Conservation (phyloP, 495 filamentous ascomycete species). For the Acidomyces sp. region DNA sequence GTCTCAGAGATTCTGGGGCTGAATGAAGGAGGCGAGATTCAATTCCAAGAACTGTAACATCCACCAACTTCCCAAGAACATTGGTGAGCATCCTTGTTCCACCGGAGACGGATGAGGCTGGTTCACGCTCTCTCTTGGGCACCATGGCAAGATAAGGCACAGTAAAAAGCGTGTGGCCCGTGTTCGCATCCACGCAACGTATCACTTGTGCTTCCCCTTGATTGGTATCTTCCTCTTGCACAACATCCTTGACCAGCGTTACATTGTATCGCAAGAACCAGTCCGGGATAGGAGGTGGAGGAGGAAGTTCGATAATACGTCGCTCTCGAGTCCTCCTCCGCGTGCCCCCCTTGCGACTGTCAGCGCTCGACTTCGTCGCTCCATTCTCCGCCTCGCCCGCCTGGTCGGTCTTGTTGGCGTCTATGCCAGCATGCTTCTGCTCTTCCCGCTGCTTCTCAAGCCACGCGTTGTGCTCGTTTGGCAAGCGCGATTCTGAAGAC, state of each 20-base stretch:
- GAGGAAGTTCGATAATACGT: conserved; percentile 11
- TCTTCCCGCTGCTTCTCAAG: conserved; percentile 4
- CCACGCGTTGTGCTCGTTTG: conserved; percentile 1
- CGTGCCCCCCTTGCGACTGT: conserved; percentile 10
- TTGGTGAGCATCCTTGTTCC: neutral
- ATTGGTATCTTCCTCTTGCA: neutral
- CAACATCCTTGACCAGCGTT: conserved; percentile 20
- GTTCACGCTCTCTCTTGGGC: too few species aligned
- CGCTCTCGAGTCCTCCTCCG: conserved; percentile 5
- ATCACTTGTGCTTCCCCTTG: conserved; percentile 4
- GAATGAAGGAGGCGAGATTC: too few species aligned
- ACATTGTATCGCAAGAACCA: conserved; percentile 34
- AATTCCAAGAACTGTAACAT: neutral
- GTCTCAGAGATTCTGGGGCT: too few species aligned
- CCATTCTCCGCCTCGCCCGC: neutral
- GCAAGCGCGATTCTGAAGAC: conserved; percentile 2
- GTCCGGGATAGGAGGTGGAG: conserved; percentile 25
- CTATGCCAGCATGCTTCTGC: neutral
- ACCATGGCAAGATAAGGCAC: too few species aligned
- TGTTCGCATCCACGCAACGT: conserved; percentile 12
- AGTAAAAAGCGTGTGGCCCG: conserved; percentile 16
- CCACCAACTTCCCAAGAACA: conserved; percentile 1
- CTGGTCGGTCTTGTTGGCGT: neutral
- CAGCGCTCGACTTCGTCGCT: conserved; percentile 21
- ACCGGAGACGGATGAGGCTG: neutral